Base-by-base conservation (phyloP, 2,329 filamentous ascomycete species). In the Ophiocordyceps polyrhachis-furcata region DNA sequence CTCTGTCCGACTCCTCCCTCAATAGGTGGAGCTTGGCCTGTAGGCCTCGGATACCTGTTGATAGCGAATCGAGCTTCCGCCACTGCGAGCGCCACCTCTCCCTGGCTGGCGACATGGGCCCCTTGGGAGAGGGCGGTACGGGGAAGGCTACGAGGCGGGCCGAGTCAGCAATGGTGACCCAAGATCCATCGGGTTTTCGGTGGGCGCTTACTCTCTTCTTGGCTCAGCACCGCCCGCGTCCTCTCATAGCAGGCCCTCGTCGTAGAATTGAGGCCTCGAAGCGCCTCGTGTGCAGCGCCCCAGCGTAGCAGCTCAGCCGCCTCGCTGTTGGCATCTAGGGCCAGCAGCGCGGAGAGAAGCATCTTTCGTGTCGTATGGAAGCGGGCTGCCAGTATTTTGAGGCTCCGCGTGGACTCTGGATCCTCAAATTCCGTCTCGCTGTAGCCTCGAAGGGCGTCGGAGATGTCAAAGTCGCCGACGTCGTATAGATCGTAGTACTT, bases 11-110 rank as follows among this genome's bases (percentile, higher is more conserved):
- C 60, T 95, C 87, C 59, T 98, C 91, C 43, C 86, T 79, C 45
- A 96, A 66, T 8, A 98, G 70, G 48, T 93, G 87, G 66, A 98
- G 78, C 61, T 96, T 98, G 32, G 91, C 91, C 62, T 96, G 89
- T 43, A 98, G 70, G 12, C 85, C 84, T 25, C 88, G 80, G 49
- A 96, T 93, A 15, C 87, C 88, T 45, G 87, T 84, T 0, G 87
- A 94, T 31, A 98, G 70, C 1, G 83, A 83, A 55, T 84, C 86
- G 40, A 98, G 75, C 57, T 93, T 89, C 48, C 86, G 81, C 47
- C 95, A 74, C 58, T 94, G 89, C 45, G 82, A 80, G 46, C 88
- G 81, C 68, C 89, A 80, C 48, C 85, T 78, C 56, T 95, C 87
- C 44, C 81, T 80, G n/a, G 75, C 74, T 2, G 87, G 83, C 2